These are phyloP conservation scores for Ulota crispa DNA, from an alignment of 225 moss, liverwort and hornwort genomes.

Conservation along the genomic window DNA sequence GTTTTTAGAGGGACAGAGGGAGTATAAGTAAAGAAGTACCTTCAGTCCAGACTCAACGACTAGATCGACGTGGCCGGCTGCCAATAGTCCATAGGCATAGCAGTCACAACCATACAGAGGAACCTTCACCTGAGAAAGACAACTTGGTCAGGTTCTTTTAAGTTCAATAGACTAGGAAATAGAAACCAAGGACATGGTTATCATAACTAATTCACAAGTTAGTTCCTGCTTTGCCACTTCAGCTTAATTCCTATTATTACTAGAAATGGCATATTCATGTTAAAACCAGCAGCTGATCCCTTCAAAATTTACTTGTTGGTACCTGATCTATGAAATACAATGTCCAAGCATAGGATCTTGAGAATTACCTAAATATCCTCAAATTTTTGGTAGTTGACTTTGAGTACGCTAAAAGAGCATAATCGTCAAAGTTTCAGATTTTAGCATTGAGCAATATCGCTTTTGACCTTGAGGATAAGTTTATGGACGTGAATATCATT, in stretches of 20 bases:
- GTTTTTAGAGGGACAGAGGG: too few species aligned
- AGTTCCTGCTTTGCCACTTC: neutral
- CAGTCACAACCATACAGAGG: constrained; percentile 96
- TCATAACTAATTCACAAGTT: too few species aligned
- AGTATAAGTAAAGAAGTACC: constrained; percentile 32
- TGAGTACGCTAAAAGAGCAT: neutral
- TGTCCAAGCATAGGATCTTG: neutral
- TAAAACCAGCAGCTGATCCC: neutral
- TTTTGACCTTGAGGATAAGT: neutral
- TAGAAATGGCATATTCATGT: neutral
- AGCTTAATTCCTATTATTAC: neutral
- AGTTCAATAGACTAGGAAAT: neutral
- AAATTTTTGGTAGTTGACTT: neutral
- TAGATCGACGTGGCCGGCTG: constrained; percentile 83
- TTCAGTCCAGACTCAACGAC: constrained; percentile 92
- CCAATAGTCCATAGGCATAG: constrained; percentile 90
- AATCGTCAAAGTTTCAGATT: neutral
- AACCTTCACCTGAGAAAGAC: constrained; percentile 52
- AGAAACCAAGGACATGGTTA: too few species aligned
- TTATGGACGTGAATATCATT: neutral
- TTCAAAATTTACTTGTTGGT: neutral
- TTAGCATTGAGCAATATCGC: neutral
- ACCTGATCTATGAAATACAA: neutral
- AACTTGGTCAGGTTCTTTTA: neutral
- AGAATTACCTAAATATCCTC: neutral